Conservation (phyloP, 306 rosid species). For the Carpinus viminea region DNA sequence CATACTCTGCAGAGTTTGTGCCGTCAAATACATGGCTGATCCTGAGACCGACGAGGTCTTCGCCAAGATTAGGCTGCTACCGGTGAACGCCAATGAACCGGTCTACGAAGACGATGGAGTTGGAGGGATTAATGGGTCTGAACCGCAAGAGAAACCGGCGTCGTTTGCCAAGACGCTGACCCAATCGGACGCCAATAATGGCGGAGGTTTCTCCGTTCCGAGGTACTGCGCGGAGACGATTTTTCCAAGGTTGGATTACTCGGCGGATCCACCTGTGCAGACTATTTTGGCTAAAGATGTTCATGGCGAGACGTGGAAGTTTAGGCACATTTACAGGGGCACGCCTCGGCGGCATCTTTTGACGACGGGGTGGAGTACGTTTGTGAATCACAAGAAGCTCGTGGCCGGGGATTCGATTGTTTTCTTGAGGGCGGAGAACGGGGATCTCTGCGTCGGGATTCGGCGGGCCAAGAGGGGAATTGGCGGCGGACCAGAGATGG, state of each 20-base stretch:
- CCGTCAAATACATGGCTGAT: conserved; percentile 83
- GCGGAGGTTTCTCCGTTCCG: conserved; percentile 95
- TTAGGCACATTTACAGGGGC: conserved; percentile 91
- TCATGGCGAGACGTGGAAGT: conserved; percentile 91
- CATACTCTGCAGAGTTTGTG: conserved; percentile 59
- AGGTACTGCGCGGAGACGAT: conserved; percentile 90
- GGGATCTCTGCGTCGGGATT: conserved; percentile 87
- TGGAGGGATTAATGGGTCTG: conserved; percentile 53
- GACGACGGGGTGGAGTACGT: conserved; percentile 97
- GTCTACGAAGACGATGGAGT: conserved; percentile 43
- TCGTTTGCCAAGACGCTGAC: conserved; percentile 90
- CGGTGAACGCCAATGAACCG: conserved; percentile 37
- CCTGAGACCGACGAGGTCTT: conserved; percentile 82
- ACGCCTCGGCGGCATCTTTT: conserved; percentile 91
- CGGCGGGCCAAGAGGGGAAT: conserved; percentile 81
- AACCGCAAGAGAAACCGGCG: conserved; percentile 61
- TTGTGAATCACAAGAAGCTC: conserved; percentile 92
- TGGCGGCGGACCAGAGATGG: conserved; percentile 60
- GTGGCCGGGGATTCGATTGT: conserved; percentile 91
- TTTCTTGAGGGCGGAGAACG: conserved; percentile 77
- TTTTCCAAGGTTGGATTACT: conserved; percentile 81
- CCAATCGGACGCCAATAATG: conserved; percentile 96
- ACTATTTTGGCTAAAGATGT: conserved; percentile 84
- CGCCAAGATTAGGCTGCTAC: conserved; percentile 62
- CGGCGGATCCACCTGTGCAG: conserved; percentile 83